Percentiles rank a stretch among this genome's conserved stretches.
Evolutionary conservation across 192 early-diverging fungal genomes (phyloP).

Genomic region (Coemansia sp.): DNA sequence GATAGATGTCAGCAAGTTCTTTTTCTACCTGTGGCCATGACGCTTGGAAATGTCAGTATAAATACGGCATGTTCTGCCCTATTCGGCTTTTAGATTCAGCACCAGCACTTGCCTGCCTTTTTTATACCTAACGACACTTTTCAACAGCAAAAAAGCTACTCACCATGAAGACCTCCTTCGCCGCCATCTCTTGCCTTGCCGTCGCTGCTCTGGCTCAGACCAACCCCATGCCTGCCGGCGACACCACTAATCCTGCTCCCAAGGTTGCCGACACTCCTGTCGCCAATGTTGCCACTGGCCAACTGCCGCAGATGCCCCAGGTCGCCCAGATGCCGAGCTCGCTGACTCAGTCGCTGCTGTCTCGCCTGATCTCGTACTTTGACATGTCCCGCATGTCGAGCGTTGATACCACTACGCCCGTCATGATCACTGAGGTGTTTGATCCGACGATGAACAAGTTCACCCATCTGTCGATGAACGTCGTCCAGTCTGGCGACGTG

Average conservation of each 20-base stretch:
- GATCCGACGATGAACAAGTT: conserved; percentile 30
- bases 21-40: not conserved
- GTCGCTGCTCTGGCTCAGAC: not conserved
- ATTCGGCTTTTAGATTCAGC: not conserved
- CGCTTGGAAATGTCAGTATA: not conserved
- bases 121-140: not conserved
- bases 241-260: not conserved
- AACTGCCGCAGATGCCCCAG: not conserved
- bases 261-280: not conserved
- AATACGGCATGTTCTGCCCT: not conserved
- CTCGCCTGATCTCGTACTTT: not conserved
- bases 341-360: not conserved
- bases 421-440: not conserved
- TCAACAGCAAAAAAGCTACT: not conserved
- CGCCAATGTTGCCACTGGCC: not conserved
- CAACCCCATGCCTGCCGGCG: not conserved
- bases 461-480: conserved; percentile 18
- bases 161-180: not conserved
- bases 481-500: conserved; percentile 17
- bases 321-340: conserved; percentile 15
- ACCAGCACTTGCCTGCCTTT: not conserved
- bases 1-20: not conserved
- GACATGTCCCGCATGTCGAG: not conserved
- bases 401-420: not conserved
- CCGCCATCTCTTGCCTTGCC: not conserved